Base-by-base conservation (phyloP, 257 asterid genomes). In the Solanum lignicaule region DNA sequence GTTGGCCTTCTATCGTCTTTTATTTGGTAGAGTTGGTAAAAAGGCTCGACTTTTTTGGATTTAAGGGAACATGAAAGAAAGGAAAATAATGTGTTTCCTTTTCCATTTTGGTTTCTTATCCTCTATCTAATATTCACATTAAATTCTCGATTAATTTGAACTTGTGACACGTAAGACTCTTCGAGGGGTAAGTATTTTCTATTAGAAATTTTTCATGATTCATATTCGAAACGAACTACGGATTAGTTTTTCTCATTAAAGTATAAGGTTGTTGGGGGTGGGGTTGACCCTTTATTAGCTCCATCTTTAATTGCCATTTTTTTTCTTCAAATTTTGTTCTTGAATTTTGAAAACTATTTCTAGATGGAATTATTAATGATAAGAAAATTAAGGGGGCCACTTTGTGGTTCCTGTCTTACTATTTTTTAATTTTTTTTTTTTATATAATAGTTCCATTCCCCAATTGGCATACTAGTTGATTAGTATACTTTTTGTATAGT, bases 151-250 rank as follows among this genome's bases (percentile, higher is more conserved):
- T 27, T 25, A 68, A 68, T 27, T 0, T 68, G 21, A 15, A 12
- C 18, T 25, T 0, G 21, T 5, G 10, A 0, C 1, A 7, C 0
- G 0, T 1, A 13, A 1, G 35, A 6, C 20, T 68, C 73, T 5
- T 65, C 16, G 25, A 21, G 3, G 32, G 32, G 9, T 13, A 25
- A 25, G 7, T 27, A 66, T 66, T 5, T 11, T 1, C 35, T 12
- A 65, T n/a, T 60, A 5, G 35, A 0, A 66, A 1, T 0, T 13
- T 65, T 65, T n/a, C 25, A 65, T 18, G 62, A 25, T 0, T 65
- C 18, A 9, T 21, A 60, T 25, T 3, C 16, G 1, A 13, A 23
- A 66, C 1, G 20, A 25, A 48, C 20, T 46, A 46, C 20, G 7
- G 58, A 46, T 46, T 46, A 46, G 58, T 14, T 46, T 46, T 46